A percentile compares a stretch with the other conserved stretches of the same genome.
phyloP scores from a whole-genome alignment of 1,284 basidiomycete genomes.

The Mrakiaceae sp. region DNA sequence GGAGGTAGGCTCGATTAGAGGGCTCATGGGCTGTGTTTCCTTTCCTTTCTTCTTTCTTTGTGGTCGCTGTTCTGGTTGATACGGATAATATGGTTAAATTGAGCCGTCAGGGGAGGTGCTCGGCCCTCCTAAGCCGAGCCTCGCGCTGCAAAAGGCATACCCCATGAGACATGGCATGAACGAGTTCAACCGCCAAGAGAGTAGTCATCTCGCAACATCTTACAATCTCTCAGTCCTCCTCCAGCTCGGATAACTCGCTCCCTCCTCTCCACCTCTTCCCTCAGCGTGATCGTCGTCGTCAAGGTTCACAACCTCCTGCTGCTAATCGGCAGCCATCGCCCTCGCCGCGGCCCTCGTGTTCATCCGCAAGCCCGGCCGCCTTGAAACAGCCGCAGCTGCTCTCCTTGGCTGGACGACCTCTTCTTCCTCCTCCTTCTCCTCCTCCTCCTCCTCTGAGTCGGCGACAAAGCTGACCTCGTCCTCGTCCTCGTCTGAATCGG shows the following conservation, averaged over 20 bases:
- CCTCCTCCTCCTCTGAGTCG: not conserved
- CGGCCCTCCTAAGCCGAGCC: too few species aligned
- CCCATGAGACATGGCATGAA: too few species aligned
- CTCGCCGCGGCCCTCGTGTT: too few species aligned
- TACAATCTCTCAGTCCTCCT: conserved; percentile 4
- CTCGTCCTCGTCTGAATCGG: conserved; percentile 15
- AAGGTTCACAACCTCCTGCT: conserved; percentile 23
- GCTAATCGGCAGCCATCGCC: not conserved
- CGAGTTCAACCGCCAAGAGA: too few species aligned
- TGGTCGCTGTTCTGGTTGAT: too few species aligned
- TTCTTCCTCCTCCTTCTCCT: not conserved
- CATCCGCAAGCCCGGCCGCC: too few species aligned
- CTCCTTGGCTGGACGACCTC: not conserved
- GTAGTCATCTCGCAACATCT: too few species aligned
- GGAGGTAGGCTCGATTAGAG: not conserved
- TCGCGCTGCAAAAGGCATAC: too few species aligned
- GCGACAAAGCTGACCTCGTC: not conserved
- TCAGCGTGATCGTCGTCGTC: conserved; percentile 31
- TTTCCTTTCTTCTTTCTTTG: too few species aligned
- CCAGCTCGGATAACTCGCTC: conserved; percentile 36
- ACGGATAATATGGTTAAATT: too few species aligned
- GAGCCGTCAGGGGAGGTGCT: too few species aligned
- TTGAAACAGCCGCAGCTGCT: not conserved
- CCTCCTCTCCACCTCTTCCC: conserved; percentile 45
- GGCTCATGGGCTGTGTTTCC: too few species aligned